Evolutionary conservation across 768 basidiomycete genomes (phyloP), one percentile per base, ranked within the genome.

Genomic region (Roridomyces roridus): DNA sequence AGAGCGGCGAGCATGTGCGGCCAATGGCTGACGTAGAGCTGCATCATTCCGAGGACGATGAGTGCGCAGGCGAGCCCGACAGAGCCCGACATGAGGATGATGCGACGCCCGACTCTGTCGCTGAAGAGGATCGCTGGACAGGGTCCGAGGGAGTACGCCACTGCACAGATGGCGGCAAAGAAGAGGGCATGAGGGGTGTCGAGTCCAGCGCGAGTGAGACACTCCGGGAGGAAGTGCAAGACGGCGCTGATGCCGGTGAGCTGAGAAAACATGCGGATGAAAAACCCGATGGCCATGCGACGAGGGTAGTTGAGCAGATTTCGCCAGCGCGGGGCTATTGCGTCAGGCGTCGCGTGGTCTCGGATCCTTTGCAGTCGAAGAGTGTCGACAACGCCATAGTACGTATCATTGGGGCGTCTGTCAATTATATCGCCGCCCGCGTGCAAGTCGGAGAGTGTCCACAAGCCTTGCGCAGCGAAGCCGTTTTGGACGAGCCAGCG

Each of bases 191-290:
- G 74, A 20, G 73, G 66, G 46, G 76, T 68, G 26, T 69, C 68
- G 71, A 82, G 81, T 14, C 82, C 81, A 6, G 82, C 78, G 17
- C 78, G 75, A 5, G 77, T 76, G 57, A 84, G 70, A 60, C 78
- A 80, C 53, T 77, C 77, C 10, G 84, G 83, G n/a, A 86, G 72
- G 65, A 80, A 83, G 65, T 86, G 85, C 29, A 85, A 71, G 48
- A 86, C 78, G 11, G 80, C 80, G 51, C 80, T 81, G 68, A 83
- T 82, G 17, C 82, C 81, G 62, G 81, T 83, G 67, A 80, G 77
- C 57, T 84, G 80, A 2, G 81, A 79, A 54, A 83, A 82, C 60
- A 78, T 75, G 62, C 86, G 85, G 42, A 79, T 77, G 0, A 77
- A 78, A 53, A 80, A 77, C 6, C 83, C 85, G 4, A 86, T 75